Percentiles rank a stretch among this genome's conserved stretches.
Evolutionary conservation across 73 alveolate genomes (phyloP).

Genomic region (Paramecium pentaurelia): DNA sequence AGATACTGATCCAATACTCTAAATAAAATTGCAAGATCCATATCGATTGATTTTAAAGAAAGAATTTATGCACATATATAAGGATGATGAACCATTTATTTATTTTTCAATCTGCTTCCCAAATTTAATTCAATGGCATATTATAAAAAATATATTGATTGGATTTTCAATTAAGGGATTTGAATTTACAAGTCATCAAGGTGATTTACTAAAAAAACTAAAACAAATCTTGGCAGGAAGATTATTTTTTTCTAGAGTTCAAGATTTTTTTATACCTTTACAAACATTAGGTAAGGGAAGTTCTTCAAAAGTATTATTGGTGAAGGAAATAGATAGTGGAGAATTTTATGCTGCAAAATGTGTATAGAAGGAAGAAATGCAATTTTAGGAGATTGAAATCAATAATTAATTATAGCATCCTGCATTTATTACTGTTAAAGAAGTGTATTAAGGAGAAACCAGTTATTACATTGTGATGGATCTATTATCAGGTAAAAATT

Average conservation of each 20-base stretch:
- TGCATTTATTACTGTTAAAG: slow-evolving; percentile 32
- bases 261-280: neutral
- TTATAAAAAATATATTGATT: neutral
- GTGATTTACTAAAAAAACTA: neutral
- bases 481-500: slow-evolving; percentile 29
- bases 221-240: neutral
- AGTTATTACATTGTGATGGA: slow-evolving; percentile 52
- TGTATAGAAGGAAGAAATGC: slow-evolving; percentile 22
- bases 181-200: neutral
- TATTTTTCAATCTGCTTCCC: neutral
- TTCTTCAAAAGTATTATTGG: slow-evolving; percentile 2
- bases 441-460: slow-evolving; percentile 52
- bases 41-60: neutral
- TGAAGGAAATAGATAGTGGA: neutral
- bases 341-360: slow-evolving; percentile 46
- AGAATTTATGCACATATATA: neutral
- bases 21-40: neutral
- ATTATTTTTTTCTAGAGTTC: neutral
- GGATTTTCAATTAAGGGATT: neutral
- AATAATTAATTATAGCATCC: slow-evolving; percentile 12
- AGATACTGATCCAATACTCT: neutral
- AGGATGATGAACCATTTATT: slow-evolving; percentile 5
- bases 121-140: neutral
- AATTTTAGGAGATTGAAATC: neutral
- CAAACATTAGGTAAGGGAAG: slow-evolving; percentile 19